Evolutionary conservation across 768 basidiomycete species (phyloP), one percentile per base, ranked within the genome.

Genomic region (Gymnopilus dilepis): DNA sequence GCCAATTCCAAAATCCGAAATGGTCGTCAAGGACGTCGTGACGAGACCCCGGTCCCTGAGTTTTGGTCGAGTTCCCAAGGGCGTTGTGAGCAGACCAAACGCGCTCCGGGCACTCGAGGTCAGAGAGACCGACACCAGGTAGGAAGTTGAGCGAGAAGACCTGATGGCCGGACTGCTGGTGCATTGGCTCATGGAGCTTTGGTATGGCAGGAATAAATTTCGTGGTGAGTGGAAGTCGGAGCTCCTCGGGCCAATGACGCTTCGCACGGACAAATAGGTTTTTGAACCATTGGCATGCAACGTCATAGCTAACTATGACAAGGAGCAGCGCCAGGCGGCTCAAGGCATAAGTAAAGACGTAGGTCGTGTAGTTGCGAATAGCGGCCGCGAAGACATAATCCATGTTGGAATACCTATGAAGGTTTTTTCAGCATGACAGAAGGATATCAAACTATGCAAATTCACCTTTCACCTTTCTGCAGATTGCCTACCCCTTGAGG

Each of bases 381-480:
- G 63, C 28, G 3, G 63, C 38, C 0, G 37, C 58, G n/a, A 67
- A 59, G 1, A 65, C 50, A 24, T 54, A 67, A 48, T 67, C 66
- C 66, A 67, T 67, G 28, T 67, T 67, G 1, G 57, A 52, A 22
- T 65, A 67, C 3, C 66, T 67, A 47, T 1, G 6, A 1, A 9
- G 5, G 7, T 22, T 3, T 24, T 19, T 7, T 21, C 9, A 21
- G 11, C 40, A 47, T 12, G 28, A 11, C 40, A 9, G 12, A 4
- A 13, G 4, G 7, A 34, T 24, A 30, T 19, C n/a, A 19, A 15
- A 51, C 38, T n/a, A 15, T 5, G 26, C 17, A 55, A 31, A 63
- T 69, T 2, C 51, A 76, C 76, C 71, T 41, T 56, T 75, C 74
- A 0, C 74, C 73, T 45, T 73, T 76, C 28, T 73, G 70, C 0